phyloP scores from a whole-genome alignment of 768 basidiomycete species.

The Collybia mongolica region DNA sequence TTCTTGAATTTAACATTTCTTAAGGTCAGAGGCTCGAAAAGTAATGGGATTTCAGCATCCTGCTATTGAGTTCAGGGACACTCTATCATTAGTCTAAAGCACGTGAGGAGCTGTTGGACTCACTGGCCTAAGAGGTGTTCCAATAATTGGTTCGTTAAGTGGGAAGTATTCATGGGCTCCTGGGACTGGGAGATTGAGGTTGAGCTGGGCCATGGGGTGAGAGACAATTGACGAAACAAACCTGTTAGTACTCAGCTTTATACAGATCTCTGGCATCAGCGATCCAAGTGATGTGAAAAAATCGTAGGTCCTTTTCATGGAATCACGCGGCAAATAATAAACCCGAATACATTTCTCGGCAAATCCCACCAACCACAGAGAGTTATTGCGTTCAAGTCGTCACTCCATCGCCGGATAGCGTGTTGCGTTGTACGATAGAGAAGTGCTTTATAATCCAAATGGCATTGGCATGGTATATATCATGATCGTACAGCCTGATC shows the following conservation, averaged over 20 bases:
- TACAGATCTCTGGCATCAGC: too few relatives aligned
- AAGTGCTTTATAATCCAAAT: too few relatives aligned
- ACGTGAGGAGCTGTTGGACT: not conserved
- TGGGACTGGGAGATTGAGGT: constrained; percentile 48
- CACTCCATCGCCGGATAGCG: too few relatives aligned
- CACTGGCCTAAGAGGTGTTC: constrained; percentile 26
- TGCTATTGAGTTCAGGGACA: constrained; percentile 19
- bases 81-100: not conserved
- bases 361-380: too few relatives aligned
- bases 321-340: too few relatives aligned
- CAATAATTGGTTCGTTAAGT: constrained; percentile 57
- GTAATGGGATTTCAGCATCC: constrained; percentile 48
- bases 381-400: too few relatives aligned
- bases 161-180: constrained; percentile 57
- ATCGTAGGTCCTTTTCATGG: too few relatives aligned
- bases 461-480: too few relatives aligned
- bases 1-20: constrained; percentile 69
- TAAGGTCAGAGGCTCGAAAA: constrained; percentile 70
- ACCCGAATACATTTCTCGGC: too few relatives aligned
- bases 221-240: constrained; percentile 5
- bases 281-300: too few relatives aligned
- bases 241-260: not conserved
- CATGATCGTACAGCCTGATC: too few relatives aligned
- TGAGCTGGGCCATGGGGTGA: not conserved
- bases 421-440: too few relatives aligned